Evolutionary conservation across 768 basidiomycete species (phyloP), one percentile per base, ranked within the genome.

Genomic region (Russula abietina): DNA sequence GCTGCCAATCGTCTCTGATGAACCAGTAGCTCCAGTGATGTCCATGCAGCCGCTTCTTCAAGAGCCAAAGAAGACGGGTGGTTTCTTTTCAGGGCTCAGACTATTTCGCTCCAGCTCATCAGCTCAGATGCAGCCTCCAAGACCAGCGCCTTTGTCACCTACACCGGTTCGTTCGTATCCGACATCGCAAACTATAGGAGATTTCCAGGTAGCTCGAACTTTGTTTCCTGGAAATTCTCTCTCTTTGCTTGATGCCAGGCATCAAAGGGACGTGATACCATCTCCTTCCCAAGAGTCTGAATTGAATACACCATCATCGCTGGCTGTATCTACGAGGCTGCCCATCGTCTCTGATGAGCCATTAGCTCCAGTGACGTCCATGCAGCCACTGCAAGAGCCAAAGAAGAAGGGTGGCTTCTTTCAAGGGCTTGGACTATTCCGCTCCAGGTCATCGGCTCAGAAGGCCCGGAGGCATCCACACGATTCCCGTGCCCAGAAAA

Each of bases 331-430:
- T 28, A 62, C 59, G 26, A 57, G 57, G 50, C 48, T 67, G 24
- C 61, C 65, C 26, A 57, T 62, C 11, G 38, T 59, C 30, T 66
- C 63, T n/a, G 63, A 61, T 41, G 57, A 62, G 28, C 61, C 61
- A 22, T 24, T 64, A 24, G 58, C 41, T 22, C 67, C 65, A 10
- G 61, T 61, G 24, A 51, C 59, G 46, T 66, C 66, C 11, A 10
- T 56, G 26, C 67, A 68, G 36, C 66, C 67, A 19, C 57, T 45
- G 26, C 67, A 59, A 60, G 67, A 67, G 48, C 61, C 65, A 12
- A 68, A 68, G 67, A 68, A 68, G 53, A 63, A 55, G 55, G 9
- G 26, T 41, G 59, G 67, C 46, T 68, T 68, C 51, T 68, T 68
- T 36, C 62, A 64, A 50, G 62, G 62, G 3, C 59, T 60, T 22